phyloP scores from a whole-genome alignment of 768 basidiomycete genomes.

The Mycena galopus region DNA sequence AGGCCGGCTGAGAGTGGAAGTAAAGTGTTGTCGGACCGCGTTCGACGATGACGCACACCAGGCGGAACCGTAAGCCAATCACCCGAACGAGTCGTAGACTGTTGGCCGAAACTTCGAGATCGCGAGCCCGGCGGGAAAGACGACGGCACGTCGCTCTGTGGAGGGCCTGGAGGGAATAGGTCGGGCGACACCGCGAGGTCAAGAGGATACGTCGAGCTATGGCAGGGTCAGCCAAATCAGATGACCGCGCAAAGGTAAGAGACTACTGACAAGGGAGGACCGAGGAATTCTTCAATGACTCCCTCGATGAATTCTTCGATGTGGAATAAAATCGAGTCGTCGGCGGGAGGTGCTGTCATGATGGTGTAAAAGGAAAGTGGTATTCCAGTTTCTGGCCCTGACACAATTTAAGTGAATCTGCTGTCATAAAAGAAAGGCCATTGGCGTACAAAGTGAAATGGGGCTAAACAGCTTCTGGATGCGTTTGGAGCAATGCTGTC shows the following conservation, averaged over 20 bases:
- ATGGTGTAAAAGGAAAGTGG: too few relatives aligned
- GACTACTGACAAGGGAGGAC: not conserved
- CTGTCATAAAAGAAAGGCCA: not conserved
- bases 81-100: not conserved
- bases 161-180: not conserved
- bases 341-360: not conserved
- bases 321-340: not conserved
- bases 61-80: not conserved
- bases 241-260: not conserved
- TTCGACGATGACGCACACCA: conserved; percentile 2
- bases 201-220: too few relatives aligned
- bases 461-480: not conserved
- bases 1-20: not conserved
- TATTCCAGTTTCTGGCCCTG: too few relatives aligned
- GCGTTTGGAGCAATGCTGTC: not conserved
- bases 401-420: too few relatives aligned
- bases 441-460: not conserved
- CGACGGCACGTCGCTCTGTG: not conserved
- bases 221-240: not conserved
- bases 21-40: not conserved
- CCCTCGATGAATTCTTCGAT: not conserved
- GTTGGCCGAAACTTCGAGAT: not conserved
- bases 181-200: too few relatives aligned
- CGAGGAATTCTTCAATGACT: not conserved
- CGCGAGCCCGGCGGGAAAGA: not conserved